Evolutionary conservation across 2,329 filamentous ascomycete genomes (phyloP).

Genomic region (Colletotrichum australisinense): DNA sequence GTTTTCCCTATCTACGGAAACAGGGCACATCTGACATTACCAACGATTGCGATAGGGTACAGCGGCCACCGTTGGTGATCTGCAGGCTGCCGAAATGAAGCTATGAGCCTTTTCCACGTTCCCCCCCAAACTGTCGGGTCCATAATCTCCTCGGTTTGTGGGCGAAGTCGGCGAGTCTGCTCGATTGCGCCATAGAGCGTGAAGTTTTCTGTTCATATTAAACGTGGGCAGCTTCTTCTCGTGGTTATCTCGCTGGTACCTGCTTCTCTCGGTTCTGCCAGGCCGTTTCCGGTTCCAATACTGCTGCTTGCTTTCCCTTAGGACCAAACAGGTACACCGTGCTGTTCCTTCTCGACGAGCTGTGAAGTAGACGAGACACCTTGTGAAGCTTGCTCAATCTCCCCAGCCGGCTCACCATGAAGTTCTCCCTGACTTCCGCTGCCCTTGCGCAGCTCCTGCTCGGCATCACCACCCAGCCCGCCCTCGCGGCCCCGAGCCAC

Average conservation of each 20-base stretch:
- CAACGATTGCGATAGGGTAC: not conserved
- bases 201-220: not conserved
- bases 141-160: not conserved
- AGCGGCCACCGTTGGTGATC: not conserved
- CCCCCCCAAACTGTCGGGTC: not conserved
- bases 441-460: constrained; percentile 31
- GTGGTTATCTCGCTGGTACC: not conserved
- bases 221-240: not conserved
- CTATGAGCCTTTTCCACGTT: not conserved
- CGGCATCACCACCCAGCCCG: constrained; percentile 11
- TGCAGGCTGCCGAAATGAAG: constrained; percentile 9
- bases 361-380: not conserved
- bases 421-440: constrained; percentile 30
- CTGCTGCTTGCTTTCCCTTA: not conserved
- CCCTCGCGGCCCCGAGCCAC: constrained; percentile 12
- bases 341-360: not conserved
- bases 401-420: not conserved
- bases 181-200: not conserved
- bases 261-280: not conserved
- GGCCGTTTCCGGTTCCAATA: not conserved
- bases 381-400: not conserved
- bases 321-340: not conserved
- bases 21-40: not conserved
- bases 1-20: not conserved
- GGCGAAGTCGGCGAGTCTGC: not conserved